A percentile compares a stretch with the other conserved stretches of the same genome.
These are phyloP conservation scores for Teunomyces cretensis DNA, from an alignment of 805 yeast species.

Conservation along the genomic window DNA sequence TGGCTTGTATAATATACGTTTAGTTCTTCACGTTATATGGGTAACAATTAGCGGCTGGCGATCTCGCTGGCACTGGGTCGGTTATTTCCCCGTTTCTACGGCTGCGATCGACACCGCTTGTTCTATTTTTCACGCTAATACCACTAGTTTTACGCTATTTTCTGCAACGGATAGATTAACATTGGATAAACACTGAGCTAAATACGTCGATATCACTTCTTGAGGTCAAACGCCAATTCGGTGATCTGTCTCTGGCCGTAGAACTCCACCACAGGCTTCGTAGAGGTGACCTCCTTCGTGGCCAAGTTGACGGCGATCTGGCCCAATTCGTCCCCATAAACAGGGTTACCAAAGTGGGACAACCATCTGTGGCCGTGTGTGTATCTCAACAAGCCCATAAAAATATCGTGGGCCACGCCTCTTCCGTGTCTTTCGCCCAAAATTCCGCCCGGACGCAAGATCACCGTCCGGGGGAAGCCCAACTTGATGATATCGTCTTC, in stretches of 20 bases:
- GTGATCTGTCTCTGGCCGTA: conserved; percentile 20
- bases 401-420: conserved; percentile 34
- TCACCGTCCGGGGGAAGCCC: conserved; percentile 68
- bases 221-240: conserved; percentile 13
- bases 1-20: conserved; percentile 2
- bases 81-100: too few relatives aligned
- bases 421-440: conserved; percentile 58
- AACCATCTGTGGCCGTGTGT: conserved; percentile 16
- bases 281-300: conserved; percentile 3
- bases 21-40: neutral
- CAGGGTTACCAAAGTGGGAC: conserved; percentile 33
- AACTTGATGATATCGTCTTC: conserved; percentile 66
- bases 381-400: conserved; percentile 29
- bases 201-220: too few relatives aligned
- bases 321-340: conserved; percentile 68
- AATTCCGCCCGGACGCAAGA: conserved; percentile 75
- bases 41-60: too few relatives aligned
- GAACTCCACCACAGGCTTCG: conserved; percentile 21
- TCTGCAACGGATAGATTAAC: too few relatives aligned
- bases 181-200: too few relatives aligned
- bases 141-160: too few relatives aligned
- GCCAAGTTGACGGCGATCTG: conserved; percentile 43
- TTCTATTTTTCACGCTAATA: too few relatives aligned
- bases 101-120: too few relatives aligned
- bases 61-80: too few relatives aligned